Base-by-base conservation (phyloP, 2,329 filamentous ascomycete genomes). In the Helotiales sp. region DNA sequence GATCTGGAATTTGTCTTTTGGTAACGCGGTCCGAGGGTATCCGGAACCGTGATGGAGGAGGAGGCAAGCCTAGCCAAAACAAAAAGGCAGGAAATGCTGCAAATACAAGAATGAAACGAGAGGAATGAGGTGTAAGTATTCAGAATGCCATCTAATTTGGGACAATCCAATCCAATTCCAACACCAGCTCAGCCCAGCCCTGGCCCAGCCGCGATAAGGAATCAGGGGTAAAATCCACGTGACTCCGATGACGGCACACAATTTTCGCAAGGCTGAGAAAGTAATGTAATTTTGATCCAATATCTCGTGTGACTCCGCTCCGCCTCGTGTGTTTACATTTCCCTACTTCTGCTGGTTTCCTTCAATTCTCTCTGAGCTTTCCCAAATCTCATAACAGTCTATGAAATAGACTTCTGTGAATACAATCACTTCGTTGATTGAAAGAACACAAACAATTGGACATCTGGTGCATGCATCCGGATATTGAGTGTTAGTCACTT, bases 191-290 rank as follows among this genome's bases (percentile, higher is more conserved):
- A 54, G 26, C 26, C 26, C 22, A 20, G n/a, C 20, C 32, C 26
- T 52, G 49, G 52, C 52, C 47, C 15, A 26, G 22, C 47, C 24
- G 40, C 22, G 22, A 30, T 28, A 26, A n/a, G 7, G 11, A 52
- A 22, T 24, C 4, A 32, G 45, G 26, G 59, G 15, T 45, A 34
- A 24, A 11, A 6, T 37, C 2, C 61, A 63, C 47, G 54, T 67
- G 47, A 58, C 65, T 64, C 65, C 64, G 64, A 62, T 62, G 37
- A 62, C 64, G 64, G 58, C 59, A 66, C 34, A 45, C 26, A 61
- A 55, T 43, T 61, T 50, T 61, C 47, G 49, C 61, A 22, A 63
- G 61, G 61, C 61, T 63, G 61, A 55, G 47, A 61, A 28, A 30
- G 28, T 24, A 26, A 24, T 26, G 52, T 22, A 55, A 34, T 20